Evolutionary conservation across 2,329 filamentous ascomycete species (phyloP).

Genomic region (Talaromyces verruculosus): DNA sequence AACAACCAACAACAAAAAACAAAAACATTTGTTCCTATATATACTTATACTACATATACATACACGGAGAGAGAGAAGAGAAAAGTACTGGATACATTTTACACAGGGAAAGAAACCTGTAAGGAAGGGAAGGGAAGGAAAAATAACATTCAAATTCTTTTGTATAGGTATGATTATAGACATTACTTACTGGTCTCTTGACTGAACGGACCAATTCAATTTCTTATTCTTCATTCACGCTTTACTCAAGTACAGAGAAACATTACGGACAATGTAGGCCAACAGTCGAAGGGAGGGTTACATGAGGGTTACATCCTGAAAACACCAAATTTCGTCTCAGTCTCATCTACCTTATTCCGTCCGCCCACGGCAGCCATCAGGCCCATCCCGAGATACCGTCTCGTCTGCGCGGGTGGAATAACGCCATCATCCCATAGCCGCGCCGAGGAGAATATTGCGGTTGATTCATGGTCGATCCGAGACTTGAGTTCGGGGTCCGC

Average conservation of each 20-base stretch:
- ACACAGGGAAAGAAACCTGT: neutral
- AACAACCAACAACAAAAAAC: neutral
- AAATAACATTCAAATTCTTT: constrained; percentile 6
- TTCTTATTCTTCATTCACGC: neutral
- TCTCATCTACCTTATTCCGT: constrained; percentile 55
- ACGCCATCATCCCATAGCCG: constrained; percentile 88
- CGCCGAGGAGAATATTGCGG: constrained; percentile 83
- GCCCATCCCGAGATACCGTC: constrained; percentile 70
- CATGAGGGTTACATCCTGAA: constrained; percentile 70
- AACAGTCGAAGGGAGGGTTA: neutral
- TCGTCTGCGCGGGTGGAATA: constrained; percentile 74
- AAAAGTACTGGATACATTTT: constrained; percentile 13
- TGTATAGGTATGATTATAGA: constrained; percentile 17
- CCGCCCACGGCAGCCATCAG: constrained; percentile 70
- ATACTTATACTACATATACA: constrained; percentile 10
- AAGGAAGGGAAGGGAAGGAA: neutral
- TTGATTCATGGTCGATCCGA: constrained; percentile 85
- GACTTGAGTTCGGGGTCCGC: constrained; percentile 77
- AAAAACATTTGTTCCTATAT: constrained; percentile 7
- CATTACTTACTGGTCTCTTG: neutral
- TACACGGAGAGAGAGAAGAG: neutral
- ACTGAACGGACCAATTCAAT: constrained; percentile 3
- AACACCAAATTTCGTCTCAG: constrained; percentile 70
- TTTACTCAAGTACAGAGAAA: neutral
- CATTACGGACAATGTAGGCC: neutral